These are phyloP conservation scores for Fusarium verticillioides DNA, from an alignment of 2,329 filamentous ascomycete genomes.

Conservation along the genomic window DNA sequence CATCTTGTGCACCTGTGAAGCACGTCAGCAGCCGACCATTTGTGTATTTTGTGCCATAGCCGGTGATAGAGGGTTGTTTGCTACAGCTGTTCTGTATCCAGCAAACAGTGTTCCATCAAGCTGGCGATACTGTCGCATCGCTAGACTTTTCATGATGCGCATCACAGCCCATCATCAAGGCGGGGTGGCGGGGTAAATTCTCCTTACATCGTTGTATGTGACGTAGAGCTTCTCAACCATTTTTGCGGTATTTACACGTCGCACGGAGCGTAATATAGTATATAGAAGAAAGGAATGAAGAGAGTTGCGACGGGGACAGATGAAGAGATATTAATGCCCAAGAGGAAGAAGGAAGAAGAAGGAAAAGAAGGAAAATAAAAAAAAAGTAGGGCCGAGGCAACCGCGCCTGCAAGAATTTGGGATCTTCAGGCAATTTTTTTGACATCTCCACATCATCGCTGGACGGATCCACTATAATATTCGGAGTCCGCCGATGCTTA, in stretches of 20 bases:
- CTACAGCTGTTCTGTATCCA: not conserved
- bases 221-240: slow-evolving; percentile 91
- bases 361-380: slow-evolving; percentile 21
- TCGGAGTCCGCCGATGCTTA: slow-evolving; percentile 40
- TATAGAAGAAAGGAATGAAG: not conserved
- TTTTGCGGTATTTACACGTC: slow-evolving; percentile 51
- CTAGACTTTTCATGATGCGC: slow-evolving; percentile 25
- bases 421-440: slow-evolving; percentile 44
- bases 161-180: slow-evolving; percentile 36
- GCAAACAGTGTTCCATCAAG: not conserved
- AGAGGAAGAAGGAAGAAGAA: slow-evolving; percentile 9
- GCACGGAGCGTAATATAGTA: not conserved
- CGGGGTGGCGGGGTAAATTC: slow-evolving; percentile 45
- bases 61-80: not conserved
- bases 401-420: slow-evolving; percentile 16
- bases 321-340: slow-evolving; percentile 28
- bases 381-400: slow-evolving; percentile 31
- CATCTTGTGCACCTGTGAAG: slow-evolving; percentile 88
- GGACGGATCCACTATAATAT: slow-evolving; percentile 24
- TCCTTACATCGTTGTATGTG: slow-evolving; percentile 87
- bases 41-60: not conserved
- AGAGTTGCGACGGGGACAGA: slow-evolving; percentile 24
- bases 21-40: slow-evolving; percentile 24
- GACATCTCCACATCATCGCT: slow-evolving; percentile 16
- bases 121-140: slow-evolving; percentile 6